Base-by-base conservation (phyloP, 495 filamentous ascomycete genomes). In the Penicillium subrubescens region DNA sequence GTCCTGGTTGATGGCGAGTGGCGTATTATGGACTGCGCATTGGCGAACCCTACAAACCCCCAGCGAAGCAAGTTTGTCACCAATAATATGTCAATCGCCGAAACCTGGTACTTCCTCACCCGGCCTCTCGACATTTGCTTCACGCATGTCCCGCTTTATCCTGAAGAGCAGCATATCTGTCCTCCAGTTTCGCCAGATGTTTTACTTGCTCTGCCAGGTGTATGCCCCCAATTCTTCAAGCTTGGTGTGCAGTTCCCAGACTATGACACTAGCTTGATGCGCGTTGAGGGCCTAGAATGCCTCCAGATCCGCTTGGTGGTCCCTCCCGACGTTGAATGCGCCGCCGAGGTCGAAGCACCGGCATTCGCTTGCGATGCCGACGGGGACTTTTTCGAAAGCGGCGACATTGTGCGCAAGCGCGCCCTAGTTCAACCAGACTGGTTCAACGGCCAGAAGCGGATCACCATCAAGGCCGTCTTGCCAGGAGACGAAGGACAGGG, bases 21-120 rank as follows among this genome's bases (percentile, higher is more conserved):
- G 95, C 89, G 95, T 53, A 88, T 97, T 63, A 94, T 99, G 85
- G 95, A 99, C 75, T 96, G 92, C 70, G 93, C 93, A 21, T 83
- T 99, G 34, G 92, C 96, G 27, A 92, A 88, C 61, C 93, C 95
- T 34, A 96, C 94, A 0, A 92, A 97, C 64, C 95, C 96, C 10
- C 85, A 85, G 33, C 84, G 95, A 54, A 83, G 78, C 19, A 81
- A 85, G 44, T 97, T 96, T 70, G 96, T 94, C 8, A 88, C 86
- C 65, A 84, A 83, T 37, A 83, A 85, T 53, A 84, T 81, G 51
- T 84, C 90, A 27, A 77, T 84, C 2, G 92, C 95, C 5, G 95
- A 99, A 64, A 84, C 79, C 31, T 97, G 92, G 87, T 99, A 91
- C 80, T 99, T 97, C 78, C 86, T 99, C 15, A 80, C 92, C 0